Conservation (phyloP, 306 rosid species). For the Inga leiocalycina region DNA sequence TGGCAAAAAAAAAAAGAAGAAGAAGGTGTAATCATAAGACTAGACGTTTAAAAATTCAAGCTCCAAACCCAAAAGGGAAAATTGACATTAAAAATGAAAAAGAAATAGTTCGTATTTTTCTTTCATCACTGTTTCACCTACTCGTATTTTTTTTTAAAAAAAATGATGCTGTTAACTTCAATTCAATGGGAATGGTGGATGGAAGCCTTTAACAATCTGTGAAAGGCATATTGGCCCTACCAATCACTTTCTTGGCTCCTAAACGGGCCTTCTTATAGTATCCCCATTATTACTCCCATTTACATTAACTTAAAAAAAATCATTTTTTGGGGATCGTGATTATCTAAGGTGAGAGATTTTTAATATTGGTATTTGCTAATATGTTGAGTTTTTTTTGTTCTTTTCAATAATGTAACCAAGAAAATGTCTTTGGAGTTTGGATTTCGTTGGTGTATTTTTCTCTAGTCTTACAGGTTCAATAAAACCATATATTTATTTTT, state of each 20-base stretch:
- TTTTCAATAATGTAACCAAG: background rate
- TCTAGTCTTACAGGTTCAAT: too few relatives aligned
- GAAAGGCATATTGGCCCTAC: background rate
- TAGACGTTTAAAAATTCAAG: background rate
- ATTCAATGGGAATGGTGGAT: background rate
- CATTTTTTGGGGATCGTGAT: background rate
- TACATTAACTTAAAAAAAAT: background rate
- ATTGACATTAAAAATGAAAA: background rate
- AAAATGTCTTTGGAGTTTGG: background rate
- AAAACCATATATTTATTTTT: too few relatives aligned
- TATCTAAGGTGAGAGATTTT: background rate
- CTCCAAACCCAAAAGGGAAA: background rate
- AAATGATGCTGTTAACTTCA: background rate
- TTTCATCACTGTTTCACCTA: constrained; percentile 9
- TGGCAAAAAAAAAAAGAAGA: too few relatives aligned
- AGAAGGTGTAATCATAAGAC: constrained; percentile 19
- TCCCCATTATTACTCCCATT: constrained; percentile 4
- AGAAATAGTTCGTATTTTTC: background rate
- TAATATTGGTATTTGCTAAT: background rate
- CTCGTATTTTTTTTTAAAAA: background rate
- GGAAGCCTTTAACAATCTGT: background rate
- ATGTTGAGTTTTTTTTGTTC: background rate
- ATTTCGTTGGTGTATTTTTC: background rate
- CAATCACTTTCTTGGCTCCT: constrained; percentile 17
- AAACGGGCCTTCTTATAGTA: constrained; percentile 21